Conservation (phyloP, 2,329 filamentous ascomycete species). For the Verticillium alfalfae region DNA sequence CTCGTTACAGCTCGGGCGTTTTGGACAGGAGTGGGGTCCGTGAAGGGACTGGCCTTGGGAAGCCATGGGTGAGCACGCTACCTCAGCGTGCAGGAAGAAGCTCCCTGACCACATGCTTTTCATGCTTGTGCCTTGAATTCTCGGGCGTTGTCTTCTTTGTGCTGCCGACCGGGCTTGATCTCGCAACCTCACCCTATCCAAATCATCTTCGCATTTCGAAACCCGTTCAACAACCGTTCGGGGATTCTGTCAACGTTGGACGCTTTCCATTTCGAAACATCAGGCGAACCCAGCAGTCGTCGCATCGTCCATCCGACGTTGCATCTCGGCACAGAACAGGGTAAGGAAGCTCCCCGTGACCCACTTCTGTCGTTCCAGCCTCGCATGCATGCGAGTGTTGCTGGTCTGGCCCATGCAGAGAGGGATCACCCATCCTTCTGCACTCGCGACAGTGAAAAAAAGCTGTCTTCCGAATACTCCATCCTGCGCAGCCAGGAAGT, state of each 20-base stretch:
- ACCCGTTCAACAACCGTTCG: not conserved
- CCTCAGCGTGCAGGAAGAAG: not conserved
- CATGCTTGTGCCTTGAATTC: not conserved
- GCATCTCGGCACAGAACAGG: not conserved
- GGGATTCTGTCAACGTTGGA: not conserved
- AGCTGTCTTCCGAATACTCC: not conserved
- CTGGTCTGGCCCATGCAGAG: not conserved
- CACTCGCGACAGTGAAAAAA: not conserved
- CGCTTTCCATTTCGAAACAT: not conserved
- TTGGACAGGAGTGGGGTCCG: not conserved
- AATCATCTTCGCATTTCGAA: too few relatives aligned
- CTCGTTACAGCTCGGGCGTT: not conserved
- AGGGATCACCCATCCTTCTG: not conserved
- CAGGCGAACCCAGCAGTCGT: not conserved
- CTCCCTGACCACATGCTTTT: not conserved
- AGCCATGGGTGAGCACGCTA: not conserved
- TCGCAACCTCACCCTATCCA: not conserved
- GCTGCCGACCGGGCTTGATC: not conserved
- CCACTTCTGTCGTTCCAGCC: not conserved
- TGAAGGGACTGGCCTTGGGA: not conserved
- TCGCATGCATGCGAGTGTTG: not conserved
- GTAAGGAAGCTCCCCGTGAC: not conserved
- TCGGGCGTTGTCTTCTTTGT: not conserved
- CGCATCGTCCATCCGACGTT: slow-evolving; percentile 1
- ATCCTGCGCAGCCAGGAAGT: not conserved